Conservation (phyloP, 108 stramenopile genomes). For the Nitzschia sp. region DNA sequence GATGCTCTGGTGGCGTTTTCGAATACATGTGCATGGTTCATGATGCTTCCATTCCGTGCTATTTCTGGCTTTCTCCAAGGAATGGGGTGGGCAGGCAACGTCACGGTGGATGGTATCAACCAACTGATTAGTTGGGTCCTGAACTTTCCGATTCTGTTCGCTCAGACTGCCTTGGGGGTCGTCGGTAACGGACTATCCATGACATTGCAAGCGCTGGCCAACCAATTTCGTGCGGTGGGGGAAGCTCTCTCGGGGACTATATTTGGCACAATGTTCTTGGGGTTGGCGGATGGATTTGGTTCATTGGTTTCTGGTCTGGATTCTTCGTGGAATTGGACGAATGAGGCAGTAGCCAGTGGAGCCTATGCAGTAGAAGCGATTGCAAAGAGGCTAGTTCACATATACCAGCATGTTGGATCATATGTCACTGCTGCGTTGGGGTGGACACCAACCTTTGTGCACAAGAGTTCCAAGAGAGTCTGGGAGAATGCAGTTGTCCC, state of each 20-base stretch:
- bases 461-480: no score
- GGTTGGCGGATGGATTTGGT: slow-evolving; percentile 1
- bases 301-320: not conserved
- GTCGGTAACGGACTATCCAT: slow-evolving; percentile 2
- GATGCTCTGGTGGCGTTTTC: slow-evolving; percentile 25
- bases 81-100: slow-evolving; percentile 18
- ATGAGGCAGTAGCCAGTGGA: slow-evolving; percentile 4
- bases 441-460: no score
- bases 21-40: slow-evolving; percentile 22
- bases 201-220: not conserved
- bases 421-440: not conserved
- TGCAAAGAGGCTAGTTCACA: not conserved
- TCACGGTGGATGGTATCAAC: slow-evolving; percentile 15
- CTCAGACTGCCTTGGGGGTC: not conserved
- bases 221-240: slow-evolving; percentile 4
- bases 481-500: not conserved
- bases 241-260: slow-evolving; percentile 8
- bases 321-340: not conserved
- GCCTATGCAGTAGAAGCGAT: slow-evolving; percentile 6
- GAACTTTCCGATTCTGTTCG: slow-evolving; percentile 17
- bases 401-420: not conserved
- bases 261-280: not conserved
- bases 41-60: slow-evolving; percentile 33
- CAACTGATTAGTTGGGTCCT: slow-evolving; percentile 17
- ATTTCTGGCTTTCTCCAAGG: slow-evolving; percentile 2